Base-by-base conservation (phyloP, 2,329 filamentous ascomycete species). In the Endoconidiophora polonica region DNA sequence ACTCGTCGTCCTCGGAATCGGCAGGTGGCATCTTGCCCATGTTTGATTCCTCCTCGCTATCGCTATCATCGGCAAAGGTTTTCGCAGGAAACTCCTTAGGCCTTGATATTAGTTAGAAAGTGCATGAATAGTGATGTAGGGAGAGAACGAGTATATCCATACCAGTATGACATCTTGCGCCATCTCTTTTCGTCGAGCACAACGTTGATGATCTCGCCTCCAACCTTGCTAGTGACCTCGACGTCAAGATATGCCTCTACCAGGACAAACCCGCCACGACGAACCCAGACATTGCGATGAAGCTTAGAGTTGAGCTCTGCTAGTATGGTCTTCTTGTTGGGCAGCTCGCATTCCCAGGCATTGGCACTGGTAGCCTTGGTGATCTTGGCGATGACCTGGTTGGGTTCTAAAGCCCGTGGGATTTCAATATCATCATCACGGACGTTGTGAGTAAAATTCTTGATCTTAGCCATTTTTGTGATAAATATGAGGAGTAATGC, bases 241-340 rank as follows among this genome's bases (percentile, higher is more conserved):
- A 80, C 69, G 2, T 74, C 70, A 26, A 72, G 71, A 22, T 76
- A 81, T 14, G 69, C 59, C 56, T 96, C 84, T 12, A 94, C 73
- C 9, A 96, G 67, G 26, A 95, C 87, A 63, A 81, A 96, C 0
- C 86, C 86, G 26, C 87, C 84, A 16, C 86, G 79, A 65, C 84
- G 88, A 63, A 96, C 83, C 85, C 86, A 96, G 55, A 96, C 86
- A 2, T 86, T 91, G 56, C 86, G 91, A 54, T 90, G 83, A 62
- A 96, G 95, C 39, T 80, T 79, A 23, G 86, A 70, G 7, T 85
- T 82, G 18, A 98, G 76, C 68, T 95, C 87, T 20, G 87, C 81
- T 16, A 93, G 68, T 38, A 90, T 65, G 5, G 72, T 67, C 58
- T 78, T 74, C 52, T 75, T 73, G 57, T 72, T 71, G 22, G 88